Base-by-base conservation (phyloP, 768 basidiomycete species). In the Tylopilus rubrobrunneus region DNA sequence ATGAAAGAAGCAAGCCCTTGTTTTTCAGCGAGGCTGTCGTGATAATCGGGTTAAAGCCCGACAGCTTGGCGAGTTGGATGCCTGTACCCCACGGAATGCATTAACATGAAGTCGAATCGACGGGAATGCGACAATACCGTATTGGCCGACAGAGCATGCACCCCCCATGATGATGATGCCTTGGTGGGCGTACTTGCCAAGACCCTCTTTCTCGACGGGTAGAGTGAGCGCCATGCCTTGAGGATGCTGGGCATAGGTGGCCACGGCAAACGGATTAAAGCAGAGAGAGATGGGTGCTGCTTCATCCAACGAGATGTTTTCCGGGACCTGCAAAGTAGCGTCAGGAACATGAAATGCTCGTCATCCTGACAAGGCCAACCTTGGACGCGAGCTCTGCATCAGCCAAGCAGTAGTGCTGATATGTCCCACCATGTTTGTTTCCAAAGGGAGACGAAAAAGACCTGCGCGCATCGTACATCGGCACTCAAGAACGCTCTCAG, bases 121-220 rank as follows among this genome's bases (percentile, higher is more conserved):
- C 10, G 15, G 15, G 19, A 19, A 28, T 15, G 19, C 8, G 40
- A 37, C 8, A 25, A 14, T 56, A 75, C 73, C 71, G 36, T 58
- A 70, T 58, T 73, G 73, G n/a, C 74, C 75, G 11, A 76, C 51
- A 21, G 71, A 71, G n/a, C 62, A 58, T 29, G 74, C 60, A 6
- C 75, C 75, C 25, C 73, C 74, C 23, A 73, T 47, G 19, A 75
- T 62, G 4, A 75, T 12, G 6, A 70, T 56, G 19, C 71, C 63
- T 33, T 67, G 62, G n/a, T 63, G 63, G 1, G 62, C 53, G 52
- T 73, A 69, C 52, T 69, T 69, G 19, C 62, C 69, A 11, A 60
- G 57, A 5, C 68, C 69, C 4, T 50, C 64, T 21, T 50, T 12
- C 19, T 65, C 59, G 49, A 70, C 69, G 1, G 72, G 71, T 12